These are phyloP conservation scores for Vicia sativa DNA, from an alignment of 306 rosid genomes.

Conservation along the genomic window DNA sequence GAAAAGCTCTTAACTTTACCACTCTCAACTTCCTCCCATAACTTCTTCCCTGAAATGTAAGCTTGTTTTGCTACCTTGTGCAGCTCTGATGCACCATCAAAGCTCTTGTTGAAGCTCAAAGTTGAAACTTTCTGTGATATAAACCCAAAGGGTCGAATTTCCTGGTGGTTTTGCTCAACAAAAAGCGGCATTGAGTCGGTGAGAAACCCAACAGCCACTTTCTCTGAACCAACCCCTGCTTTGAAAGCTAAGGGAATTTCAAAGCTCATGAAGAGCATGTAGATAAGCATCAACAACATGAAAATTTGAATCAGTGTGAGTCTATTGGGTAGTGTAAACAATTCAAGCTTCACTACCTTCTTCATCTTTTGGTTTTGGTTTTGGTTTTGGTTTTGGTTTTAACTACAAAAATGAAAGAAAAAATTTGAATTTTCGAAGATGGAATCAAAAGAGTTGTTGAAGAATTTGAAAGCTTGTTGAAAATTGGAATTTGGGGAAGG, in stretches of 20 bases:
- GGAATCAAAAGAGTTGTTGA: constrained; percentile 29
- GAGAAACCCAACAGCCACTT: constrained; percentile 43
- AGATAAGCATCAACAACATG: constrained; percentile 57
- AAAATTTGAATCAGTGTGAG: constrained; percentile 72
- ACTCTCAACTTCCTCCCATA: constrained; percentile 71
- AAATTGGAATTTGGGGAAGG: constrained; percentile 5
- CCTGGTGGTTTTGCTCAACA: background rate
- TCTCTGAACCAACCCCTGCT: constrained; percentile 51
- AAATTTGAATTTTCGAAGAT: background rate
- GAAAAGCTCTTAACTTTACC: constrained; percentile 40
- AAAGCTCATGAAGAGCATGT: constrained; percentile 71
- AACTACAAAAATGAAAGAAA: background rate
- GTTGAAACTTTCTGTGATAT: constrained; percentile 62
- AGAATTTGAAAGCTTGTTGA: no score
- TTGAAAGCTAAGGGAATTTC: constrained; percentile 74
- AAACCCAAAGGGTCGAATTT: constrained; percentile 41
- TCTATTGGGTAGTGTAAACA: constrained; percentile 49
- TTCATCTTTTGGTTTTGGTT: no score
- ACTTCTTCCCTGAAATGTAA: constrained; percentile 66
- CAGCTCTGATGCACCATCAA: constrained; percentile 53
- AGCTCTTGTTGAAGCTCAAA: constrained; percentile 58
- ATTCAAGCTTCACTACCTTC: constrained; percentile 61
- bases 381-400: no score
- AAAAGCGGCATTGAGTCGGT: constrained; percentile 51
- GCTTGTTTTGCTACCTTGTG: constrained; percentile 71